Base-by-base conservation (phyloP, 208 protist species). In the Trypanosoma theileri region DNA sequence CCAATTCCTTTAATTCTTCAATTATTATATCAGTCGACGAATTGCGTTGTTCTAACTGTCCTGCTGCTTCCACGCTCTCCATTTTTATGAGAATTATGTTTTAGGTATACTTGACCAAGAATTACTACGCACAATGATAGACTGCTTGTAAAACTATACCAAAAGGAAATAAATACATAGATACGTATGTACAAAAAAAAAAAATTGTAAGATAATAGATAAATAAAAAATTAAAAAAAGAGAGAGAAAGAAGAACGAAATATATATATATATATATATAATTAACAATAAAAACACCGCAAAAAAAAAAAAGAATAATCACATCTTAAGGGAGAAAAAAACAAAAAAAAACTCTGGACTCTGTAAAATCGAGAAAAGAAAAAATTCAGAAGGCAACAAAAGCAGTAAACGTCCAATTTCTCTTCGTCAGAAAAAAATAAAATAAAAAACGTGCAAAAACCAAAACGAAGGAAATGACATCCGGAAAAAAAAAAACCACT, bases 1-100 rank as follows among this genome's bases (percentile, higher is more conserved):
- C 90, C 6, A 95, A 77, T 35, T 71, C 66, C 71, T 91, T 91
- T 51, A 95, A 75, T 73, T 95, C 86, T 65, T 88, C 85, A 57
- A 95, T 93, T 28, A 95, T 85, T 17, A 79, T 73, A 69, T 93
- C 87, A 4, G 90, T 88, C 17, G 81, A 67, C 1, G 44, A 40
- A 65, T 52, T 56, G 21, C 31, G 41, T 50, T 21, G 53, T 17
- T 69, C 63, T 21, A 46, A 7, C 11, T 55, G 24, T 17, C 66
- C 71, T 28, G 54, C 3, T 19, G 22, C 26, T 22, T 70, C 41
- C 56, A 65, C 45, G n/a, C 7, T 14, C 14, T 65, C 22, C 59
- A 69, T 63, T 10, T 54, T 28, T 58, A 26, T 31, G 28, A 35
- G 28, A 6, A 35, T 8, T 35, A 35, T 35, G 28, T 35, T 35